A percentile compares a stretch with the other conserved stretches of the same genome.
Evolutionary conservation across 2,329 filamentous ascomycete genomes (phyloP).

Genomic region (Penicillium sp.): DNA sequence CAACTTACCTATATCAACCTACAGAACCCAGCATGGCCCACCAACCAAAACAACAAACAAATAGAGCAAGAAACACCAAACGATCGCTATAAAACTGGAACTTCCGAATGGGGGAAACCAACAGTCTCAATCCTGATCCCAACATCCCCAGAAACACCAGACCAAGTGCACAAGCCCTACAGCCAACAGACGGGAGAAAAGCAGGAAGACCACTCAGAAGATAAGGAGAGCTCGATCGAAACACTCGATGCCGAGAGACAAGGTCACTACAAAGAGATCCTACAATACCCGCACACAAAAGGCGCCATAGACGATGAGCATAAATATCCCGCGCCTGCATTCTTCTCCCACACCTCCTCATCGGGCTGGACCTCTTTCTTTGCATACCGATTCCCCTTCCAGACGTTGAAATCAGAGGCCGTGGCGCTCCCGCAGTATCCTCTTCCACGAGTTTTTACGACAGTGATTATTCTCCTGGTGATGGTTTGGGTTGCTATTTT

Average conservation of each 20-base stretch:
- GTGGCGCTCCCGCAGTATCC: neutral
- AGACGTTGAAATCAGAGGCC: conserved; percentile 7
- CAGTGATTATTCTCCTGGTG: conserved; percentile 16
- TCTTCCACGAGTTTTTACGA: conserved; percentile 11
- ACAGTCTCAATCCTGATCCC: conserved; percentile 14
- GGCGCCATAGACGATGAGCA: neutral
- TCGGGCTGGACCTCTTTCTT: conserved; percentile 8
- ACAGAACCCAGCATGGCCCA: conserved; percentile 3
- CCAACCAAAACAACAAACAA: neutral
- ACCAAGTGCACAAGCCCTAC: neutral
- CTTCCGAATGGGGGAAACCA: neutral
- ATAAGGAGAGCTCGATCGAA: neutral
- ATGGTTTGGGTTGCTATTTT: conserved; percentile 24
- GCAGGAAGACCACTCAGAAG: neutral
- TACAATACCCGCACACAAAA: neutral
- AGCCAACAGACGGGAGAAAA: neutral
- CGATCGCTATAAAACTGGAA: conserved; percentile 2
- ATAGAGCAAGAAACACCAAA: neutral
- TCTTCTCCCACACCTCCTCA: neutral
- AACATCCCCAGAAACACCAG: neutral
- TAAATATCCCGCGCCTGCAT: neutral
- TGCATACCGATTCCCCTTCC: conserved; percentile 11
- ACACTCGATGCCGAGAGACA: neutral
- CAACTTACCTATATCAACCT: neutral
- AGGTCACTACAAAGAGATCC: conserved; percentile 1